These are phyloP conservation scores for Coniosporium apollinis DNA, from an alignment of 495 filamentous ascomycete species.

Conservation along the genomic window DNA sequence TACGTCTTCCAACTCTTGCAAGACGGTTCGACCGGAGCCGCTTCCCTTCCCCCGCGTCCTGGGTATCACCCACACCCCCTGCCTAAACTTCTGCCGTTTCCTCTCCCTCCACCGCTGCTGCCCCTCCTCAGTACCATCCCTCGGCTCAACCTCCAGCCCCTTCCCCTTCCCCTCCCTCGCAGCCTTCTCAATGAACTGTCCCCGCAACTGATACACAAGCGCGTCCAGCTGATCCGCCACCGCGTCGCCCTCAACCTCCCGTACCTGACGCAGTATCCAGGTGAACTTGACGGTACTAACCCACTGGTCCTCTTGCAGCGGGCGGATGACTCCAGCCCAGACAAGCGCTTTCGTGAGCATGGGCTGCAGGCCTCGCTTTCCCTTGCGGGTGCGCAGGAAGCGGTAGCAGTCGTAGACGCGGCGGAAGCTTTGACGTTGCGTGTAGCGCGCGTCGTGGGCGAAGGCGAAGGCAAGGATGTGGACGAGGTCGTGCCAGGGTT, in stretches of 20 bases:
- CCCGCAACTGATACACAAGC: constrained; percentile 11
- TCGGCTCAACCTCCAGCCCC: not conserved
- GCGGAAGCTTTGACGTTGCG: constrained; percentile 11
- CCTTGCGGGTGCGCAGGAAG: constrained; percentile 12
- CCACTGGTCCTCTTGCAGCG: constrained; percentile 9
- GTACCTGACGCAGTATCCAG: constrained; percentile 14
- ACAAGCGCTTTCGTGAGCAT: constrained; percentile 14
- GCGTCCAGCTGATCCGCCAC: constrained; percentile 14
- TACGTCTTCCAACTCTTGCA: no score
- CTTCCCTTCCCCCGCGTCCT: no score
- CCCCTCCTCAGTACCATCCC: no score
- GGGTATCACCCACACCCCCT: no score
- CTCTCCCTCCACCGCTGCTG: no score
- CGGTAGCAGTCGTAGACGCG: constrained; percentile 15
- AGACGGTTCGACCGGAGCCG: no score
- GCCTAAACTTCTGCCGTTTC: no score
- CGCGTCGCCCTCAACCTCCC: constrained; percentile 13
- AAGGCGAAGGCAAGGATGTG: constrained; percentile 16
- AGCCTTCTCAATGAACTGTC: constrained; percentile 3
- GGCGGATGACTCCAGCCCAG: constrained; percentile 13
- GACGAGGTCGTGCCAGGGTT: constrained; percentile 7
- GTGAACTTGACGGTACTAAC: constrained; percentile 9
- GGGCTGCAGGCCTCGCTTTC: constrained; percentile 4
- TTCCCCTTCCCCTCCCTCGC: not conserved
- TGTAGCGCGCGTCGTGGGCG: constrained; percentile 5